Base-by-base conservation (phyloP, 768 basidiomycete species). In the Mycena leptocephala region DNA sequence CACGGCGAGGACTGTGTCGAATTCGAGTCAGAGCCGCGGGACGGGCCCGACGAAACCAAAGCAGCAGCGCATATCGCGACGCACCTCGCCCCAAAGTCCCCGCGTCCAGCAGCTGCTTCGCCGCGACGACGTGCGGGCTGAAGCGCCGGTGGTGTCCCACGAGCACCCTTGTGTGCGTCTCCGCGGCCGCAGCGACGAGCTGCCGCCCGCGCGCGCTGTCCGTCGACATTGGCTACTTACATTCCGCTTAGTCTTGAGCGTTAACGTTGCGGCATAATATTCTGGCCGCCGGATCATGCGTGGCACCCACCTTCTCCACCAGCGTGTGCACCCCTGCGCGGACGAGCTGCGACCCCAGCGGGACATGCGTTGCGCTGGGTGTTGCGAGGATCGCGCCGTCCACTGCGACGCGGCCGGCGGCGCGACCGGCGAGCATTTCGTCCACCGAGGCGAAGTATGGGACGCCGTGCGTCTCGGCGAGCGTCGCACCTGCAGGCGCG, bases 311-410 rank as follows among this genome's bases (percentile, higher is more conserved):
- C n/a, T n/a, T 76, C 58, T 73, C 71, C 22, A 72, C 55, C 3
- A 71, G 39, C 22, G 30, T 43, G 22, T 65, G 58, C 51, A 76
- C 24, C 3, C 75, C 75, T 10, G 75, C 75, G 11, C 46, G 18
- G 28, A 76, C 24, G 28, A 72, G 62, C 62, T 51, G 59, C 11
- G 56, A 26, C 6, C 53, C 71, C 3, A 76, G 61, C 22, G 71
- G 71, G 16, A 74, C 76, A 24, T 76, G 76, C 55, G 63, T 73
- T 5, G 46, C 32, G n/a, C 53, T 76, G 18, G 72, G 76, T 28
- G 76, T 74, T 10, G 30, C 71, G 11, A 76, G 33, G 41, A 76
- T 73, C 22, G 72, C 76, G 16, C 59, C 76, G 35, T 74, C 72
- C 14, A 74, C 64, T 2, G 14, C 5, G 35, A 74, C 63, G 11